Base-by-base conservation (phyloP, 495 filamentous ascomycete species). In the Neurospora sp. region DNA sequence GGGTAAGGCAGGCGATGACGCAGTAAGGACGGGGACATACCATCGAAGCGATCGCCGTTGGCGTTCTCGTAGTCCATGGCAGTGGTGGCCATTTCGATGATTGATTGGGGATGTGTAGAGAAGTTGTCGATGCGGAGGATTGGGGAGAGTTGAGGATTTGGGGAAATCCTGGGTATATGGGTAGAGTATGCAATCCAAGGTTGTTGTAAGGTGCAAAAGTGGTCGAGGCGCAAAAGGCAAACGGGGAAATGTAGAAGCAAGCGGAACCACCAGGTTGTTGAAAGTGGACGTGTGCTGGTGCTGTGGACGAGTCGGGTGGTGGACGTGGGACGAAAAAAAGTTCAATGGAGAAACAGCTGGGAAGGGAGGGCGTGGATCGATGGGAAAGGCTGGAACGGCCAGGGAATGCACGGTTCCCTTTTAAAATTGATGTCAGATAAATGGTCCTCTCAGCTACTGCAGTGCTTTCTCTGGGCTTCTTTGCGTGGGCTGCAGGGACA, bases 41-140 rank as follows among this genome's bases (percentile, higher is more conserved):
- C 93, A 76, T 94, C 92, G 77, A 93, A 96, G 75, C 91, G 92
- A 83, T 92, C 90, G 72, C 84, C 85, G 81, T 91, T 92, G 74
- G 94, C 92, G 79, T 90, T 92, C 78, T 96, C 93, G 84, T 94
- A 96, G 78, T 97, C 93, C 87, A 93, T 92, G 73, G 84, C 83
- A 7, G 84, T 86, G 62, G 86, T 88, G 20, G 87, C 84, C 86
- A 88, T 88, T 14, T 66, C 27, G 54, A 82, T 76, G 73, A 74
- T 70, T 69, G 70, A 69, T 76, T 69, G 71, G 39, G 41, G 38
- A 16, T 44, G 35, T 59, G 44, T 38, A 6, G 37, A 38, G 74
- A 40, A 27, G 70, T 70, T 70, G 20, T 46, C 20, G 40, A 44
- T 48, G 42, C 10, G 27, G 27, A 66, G 54, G 54, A 66, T 66